phyloP scores from a whole-genome alignment of 2,329 filamentous ascomycete genomes.

The Colletotrichum destructivum region DNA sequence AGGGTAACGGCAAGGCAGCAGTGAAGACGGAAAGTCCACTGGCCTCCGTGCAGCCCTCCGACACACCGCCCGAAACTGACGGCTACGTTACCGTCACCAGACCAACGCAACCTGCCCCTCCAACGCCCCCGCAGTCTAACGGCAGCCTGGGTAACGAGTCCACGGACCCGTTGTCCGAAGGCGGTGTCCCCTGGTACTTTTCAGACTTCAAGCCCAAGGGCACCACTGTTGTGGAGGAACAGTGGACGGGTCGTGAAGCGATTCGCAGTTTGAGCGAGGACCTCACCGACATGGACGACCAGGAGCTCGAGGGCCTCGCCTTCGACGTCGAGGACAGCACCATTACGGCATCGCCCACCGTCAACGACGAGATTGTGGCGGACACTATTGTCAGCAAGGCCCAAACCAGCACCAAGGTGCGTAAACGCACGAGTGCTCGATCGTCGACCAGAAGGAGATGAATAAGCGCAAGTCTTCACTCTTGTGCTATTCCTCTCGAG shows the following conservation, averaged over 20 bases:
- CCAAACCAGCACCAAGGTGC: conserved; percentile 48
- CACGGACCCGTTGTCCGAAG: conserved; percentile 73
- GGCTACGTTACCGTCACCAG: conserved; percentile 57
- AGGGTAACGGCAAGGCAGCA: conserved; percentile 44
- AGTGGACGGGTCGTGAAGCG: conserved; percentile 80
- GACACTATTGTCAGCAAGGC: conserved; percentile 47
- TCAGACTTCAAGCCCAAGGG: conserved; percentile 84
- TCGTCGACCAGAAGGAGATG: conserved; percentile 52
- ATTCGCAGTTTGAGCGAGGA: conserved; percentile 82
- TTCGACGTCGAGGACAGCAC: conserved; percentile 67
- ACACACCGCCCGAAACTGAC: conserved; percentile 65
- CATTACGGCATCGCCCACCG: conserved; percentile 56
- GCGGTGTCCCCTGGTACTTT: conserved; percentile 92
- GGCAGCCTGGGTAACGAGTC: conserved; percentile 66
- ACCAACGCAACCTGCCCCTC: conserved; percentile 62
- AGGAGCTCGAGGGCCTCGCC: conserved; percentile 82
- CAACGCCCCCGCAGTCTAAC: conserved; percentile 78
- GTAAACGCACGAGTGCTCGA: conserved; percentile 52
- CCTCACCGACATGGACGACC: conserved; percentile 92
- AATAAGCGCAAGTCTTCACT: conserved; percentile 34
- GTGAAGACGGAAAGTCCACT: conserved; percentile 47
- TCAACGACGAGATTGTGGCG: conserved; percentile 38
- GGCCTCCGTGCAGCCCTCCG: conserved; percentile 50
- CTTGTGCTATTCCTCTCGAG: too few species aligned
- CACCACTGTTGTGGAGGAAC: conserved; percentile 84